Percentiles rank a stretch among this genome's conserved stretches.
Conservation (phyloP, 208 protist genomes). For the Leishmania arabica region DNA sequence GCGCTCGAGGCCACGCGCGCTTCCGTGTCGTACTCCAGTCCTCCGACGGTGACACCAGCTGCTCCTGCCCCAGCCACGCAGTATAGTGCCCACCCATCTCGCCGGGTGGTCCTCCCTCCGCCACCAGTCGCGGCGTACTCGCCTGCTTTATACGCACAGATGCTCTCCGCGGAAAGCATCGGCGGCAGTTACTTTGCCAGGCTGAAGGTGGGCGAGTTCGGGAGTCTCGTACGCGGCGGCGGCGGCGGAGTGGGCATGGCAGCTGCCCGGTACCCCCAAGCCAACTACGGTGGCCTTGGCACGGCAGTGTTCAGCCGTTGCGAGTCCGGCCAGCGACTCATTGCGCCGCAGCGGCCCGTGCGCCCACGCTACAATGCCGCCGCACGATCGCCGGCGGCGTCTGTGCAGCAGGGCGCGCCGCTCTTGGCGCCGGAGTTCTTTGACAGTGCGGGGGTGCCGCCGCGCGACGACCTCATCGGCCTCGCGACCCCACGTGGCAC, state of each 20-base stretch:
- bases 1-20: background rate
- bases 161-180: background rate
- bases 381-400: background rate
- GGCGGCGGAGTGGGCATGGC: background rate
- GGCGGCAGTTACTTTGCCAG: background rate
- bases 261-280: background rate
- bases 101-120: background rate
- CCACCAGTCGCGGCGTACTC: slow-evolving; percentile 6
- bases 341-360: background rate
- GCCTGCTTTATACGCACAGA: background rate
- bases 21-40: background rate
- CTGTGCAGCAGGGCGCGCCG: background rate
- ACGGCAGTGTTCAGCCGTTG: background rate
- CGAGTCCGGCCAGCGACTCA: background rate
- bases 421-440: background rate
- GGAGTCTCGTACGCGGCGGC: slow-evolving; percentile 6
- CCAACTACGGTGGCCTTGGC: background rate
- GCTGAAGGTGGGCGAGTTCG: slow-evolving; percentile 7
- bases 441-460: background rate
- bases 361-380: background rate
- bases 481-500: background rate
- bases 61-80: background rate
- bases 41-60: background rate
- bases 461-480: background rate
- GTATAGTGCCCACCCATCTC: background rate